Percentiles rank a stretch among this genome's conserved stretches.
Evolutionary conservation across 805 yeast genomes (phyloP).

Genomic region (Candida nanaspora): DNA sequence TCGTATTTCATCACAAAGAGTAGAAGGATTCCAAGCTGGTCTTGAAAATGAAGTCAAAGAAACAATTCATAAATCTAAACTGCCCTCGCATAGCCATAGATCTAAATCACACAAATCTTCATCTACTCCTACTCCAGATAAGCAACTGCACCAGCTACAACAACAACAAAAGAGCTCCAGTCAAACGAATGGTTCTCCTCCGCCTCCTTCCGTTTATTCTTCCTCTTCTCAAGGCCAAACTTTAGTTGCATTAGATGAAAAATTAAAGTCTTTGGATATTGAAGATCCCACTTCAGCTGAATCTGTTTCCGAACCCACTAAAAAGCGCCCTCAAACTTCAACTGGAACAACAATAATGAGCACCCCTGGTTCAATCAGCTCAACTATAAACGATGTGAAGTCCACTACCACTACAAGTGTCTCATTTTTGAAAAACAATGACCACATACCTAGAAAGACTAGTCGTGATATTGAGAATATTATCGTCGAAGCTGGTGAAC

Average conservation of each 20-base stretch:
- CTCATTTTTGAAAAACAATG: background rate
- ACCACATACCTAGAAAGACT: background rate
- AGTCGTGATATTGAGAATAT: constrained; percentile 61
- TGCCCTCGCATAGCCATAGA: background rate
- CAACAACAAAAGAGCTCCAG: background rate
- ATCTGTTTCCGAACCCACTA: background rate
- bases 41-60: constrained; percentile 3
- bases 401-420: constrained; percentile 13
- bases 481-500: constrained; percentile 72
- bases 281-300: too few species aligned
- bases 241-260: background rate
- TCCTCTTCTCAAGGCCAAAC: too few species aligned
- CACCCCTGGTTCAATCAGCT: constrained; percentile 5
- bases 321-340: too few species aligned
- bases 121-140: background rate
- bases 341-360: too few species aligned
- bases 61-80: background rate
- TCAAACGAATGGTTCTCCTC: too few species aligned
- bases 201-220: too few species aligned
- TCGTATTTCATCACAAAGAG: constrained; percentile 42
- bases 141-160: background rate
- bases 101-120: background rate
- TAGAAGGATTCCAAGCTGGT: constrained; percentile 21
- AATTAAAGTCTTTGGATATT: background rate
- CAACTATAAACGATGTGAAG: background rate